Evolutionary conservation across 75 land plant genomes (phyloP), one percentile per base, ranked within the genome.

Genomic region (Pseudotsuga menziesii): DNA sequence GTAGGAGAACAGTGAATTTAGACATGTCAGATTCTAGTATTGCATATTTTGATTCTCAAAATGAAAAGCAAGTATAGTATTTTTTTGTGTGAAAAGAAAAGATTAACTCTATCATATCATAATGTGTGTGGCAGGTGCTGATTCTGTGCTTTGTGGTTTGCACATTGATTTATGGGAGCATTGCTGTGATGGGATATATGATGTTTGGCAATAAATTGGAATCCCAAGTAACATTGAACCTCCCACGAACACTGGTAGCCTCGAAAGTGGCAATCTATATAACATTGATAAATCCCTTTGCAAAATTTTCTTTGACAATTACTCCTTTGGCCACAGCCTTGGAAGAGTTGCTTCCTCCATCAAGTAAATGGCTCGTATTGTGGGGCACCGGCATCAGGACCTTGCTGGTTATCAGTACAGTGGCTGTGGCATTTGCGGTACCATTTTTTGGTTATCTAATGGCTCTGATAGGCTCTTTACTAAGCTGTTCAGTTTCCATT

Each of bases 391-490:
- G 81, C 20, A 82, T 93, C 73, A 75, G 97, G 22, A 86, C 96
- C 14, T 20, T 84, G 9, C 62, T 95, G 59, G 86, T 93, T 7
- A 0, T 76, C 5, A 85, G 87, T 82, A 93, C 89, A 20, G 88
- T 91, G 3, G 22, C 88, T 25, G 87, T 93, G 7, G 98, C 98
- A 0, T 63, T 90, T 2, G n/a, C 83, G 0, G 66, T 95, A 17
- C 98, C 98, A 5, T 86, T 88, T 64, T 95, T 95, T 57, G 97
- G 84, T 3, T 84, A 76, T 56, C 78, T 95, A 5, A 95, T 95
- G 98, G 85, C 97, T 3, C 80, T 93, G 36, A 85, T 90, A 27
- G 98, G 98, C 3, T 92, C 98, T n/a, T 86, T 90, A 59, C 78
- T 95, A n/a, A 93, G 98, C 76, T 78, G 83, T 57, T 74, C 90